Conservation (phyloP, 73 alveolate species). For the Paramecium octaurelia region DNA sequence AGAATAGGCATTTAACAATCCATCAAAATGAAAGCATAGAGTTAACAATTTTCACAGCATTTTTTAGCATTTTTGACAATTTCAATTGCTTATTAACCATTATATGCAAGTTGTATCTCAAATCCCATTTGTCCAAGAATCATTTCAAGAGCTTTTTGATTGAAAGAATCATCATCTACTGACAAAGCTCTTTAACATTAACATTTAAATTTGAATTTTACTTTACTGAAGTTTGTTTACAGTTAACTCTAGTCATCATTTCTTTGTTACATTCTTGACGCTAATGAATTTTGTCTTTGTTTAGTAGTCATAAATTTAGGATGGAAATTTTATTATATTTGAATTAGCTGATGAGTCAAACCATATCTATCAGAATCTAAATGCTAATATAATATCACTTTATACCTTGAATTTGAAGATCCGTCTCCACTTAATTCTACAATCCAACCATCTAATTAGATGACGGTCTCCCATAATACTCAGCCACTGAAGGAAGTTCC, state of each 20-base stretch:
- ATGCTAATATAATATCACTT: background rate
- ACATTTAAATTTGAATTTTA: background rate
- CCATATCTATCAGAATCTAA: slow-evolving; percentile 8
- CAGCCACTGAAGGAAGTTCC: background rate
- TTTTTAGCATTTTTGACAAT: background rate
- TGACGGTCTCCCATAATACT: background rate
- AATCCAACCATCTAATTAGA: background rate
- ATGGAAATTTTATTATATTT: background rate
- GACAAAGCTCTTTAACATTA: slow-evolving; percentile 36
- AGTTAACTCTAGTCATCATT: background rate
- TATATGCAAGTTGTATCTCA: slow-evolving; percentile 26
- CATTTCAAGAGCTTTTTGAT: slow-evolving; percentile 27
- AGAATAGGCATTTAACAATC: slow-evolving; percentile 62
- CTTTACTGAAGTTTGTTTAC: background rate
- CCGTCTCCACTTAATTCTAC: background rate
- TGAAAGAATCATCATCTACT: slow-evolving; percentile 59
- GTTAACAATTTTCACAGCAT: slow-evolving; percentile 17
- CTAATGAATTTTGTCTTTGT: background rate
- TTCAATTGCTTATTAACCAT: slow-evolving; percentile 51
- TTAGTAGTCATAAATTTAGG: background rate
- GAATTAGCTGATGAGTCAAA: background rate
- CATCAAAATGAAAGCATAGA: slow-evolving; percentile 23
- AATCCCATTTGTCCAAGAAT: slow-evolving; percentile 27
- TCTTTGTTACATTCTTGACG: background rate
- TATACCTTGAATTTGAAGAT: background rate